Conservation (phyloP, 1,139 yeast species). For the Ashbya aceris region DNA sequence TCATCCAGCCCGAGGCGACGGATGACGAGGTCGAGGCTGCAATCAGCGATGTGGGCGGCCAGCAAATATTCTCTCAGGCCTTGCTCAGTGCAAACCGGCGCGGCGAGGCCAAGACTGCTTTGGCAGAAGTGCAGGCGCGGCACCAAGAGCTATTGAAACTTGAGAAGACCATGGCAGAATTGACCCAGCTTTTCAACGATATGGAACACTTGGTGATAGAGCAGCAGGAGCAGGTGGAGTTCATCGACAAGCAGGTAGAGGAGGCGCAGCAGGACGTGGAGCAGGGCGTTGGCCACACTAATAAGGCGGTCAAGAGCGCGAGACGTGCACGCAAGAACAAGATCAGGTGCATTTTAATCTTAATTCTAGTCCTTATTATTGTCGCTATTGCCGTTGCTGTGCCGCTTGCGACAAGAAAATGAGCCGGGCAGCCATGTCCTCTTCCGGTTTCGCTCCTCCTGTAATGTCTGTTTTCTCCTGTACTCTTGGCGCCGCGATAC, state of each 20-base stretch:
- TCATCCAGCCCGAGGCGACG: slow-evolving; percentile 89
- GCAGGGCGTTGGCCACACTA: slow-evolving; percentile 90
- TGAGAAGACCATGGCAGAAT: slow-evolving; percentile 92
- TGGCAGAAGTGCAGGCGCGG: slow-evolving; percentile 92
- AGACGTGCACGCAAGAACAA: slow-evolving; percentile 86
- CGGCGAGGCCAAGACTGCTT: slow-evolving; percentile 93
- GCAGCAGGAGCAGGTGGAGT: slow-evolving; percentile 83
- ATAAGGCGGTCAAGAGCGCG: slow-evolving; percentile 83
- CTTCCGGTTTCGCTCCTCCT: background rate
- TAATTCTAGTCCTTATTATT: slow-evolving; percentile 49
- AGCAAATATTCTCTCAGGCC: slow-evolving; percentile 92
- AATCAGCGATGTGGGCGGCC: slow-evolving; percentile 73
- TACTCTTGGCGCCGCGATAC: background rate
- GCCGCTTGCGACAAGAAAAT: slow-evolving; percentile 20
- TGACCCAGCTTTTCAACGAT: slow-evolving; percentile 88
- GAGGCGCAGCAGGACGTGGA: slow-evolving; percentile 86
- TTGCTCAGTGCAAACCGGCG: slow-evolving; percentile 84
- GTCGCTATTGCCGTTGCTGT: slow-evolving; percentile 61
- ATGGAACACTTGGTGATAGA: slow-evolving; percentile 96
- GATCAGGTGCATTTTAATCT: slow-evolving; percentile 74
- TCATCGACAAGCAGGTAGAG: slow-evolving; percentile 71
- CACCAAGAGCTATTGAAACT: slow-evolving; percentile 92
- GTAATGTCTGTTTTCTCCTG: background rate
- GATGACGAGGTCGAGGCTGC: slow-evolving; percentile 78
- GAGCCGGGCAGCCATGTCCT: background rate